Evolutionary conservation across 768 basidiomycete species (phyloP).

Genomic region (Phylloporus sp.): DNA sequence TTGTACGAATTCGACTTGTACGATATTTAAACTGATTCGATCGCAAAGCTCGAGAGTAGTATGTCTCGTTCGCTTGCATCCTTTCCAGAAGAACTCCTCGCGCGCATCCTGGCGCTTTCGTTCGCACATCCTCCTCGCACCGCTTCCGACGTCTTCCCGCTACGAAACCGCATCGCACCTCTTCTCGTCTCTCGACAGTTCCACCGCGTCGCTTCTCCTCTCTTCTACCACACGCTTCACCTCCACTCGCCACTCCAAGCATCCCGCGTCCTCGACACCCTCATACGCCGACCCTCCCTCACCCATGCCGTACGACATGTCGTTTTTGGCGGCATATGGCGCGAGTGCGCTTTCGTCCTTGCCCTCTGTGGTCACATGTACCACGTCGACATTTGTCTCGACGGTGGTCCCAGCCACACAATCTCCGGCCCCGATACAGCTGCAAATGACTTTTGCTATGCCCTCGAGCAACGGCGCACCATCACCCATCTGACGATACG

Average conservation of each 20-base stretch:
- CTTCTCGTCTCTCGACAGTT: slow-evolving; percentile 51
- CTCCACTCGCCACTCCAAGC: slow-evolving; percentile 40
- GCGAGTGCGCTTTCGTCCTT: slow-evolving; percentile 38
- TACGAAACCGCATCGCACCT: slow-evolving; percentile 32
- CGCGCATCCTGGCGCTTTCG: slow-evolving; percentile 38
- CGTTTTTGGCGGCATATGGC: slow-evolving; percentile 38
- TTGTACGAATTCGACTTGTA: not conserved
- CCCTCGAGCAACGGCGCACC: slow-evolving; percentile 33
- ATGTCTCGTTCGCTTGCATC: slow-evolving; percentile 23
- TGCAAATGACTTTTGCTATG: slow-evolving; percentile 33
- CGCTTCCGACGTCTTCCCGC: slow-evolving; percentile 20
- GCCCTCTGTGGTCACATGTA: slow-evolving; percentile 25
- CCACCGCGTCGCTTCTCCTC: slow-evolving; percentile 51
- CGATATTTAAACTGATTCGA: slow-evolving; percentile 5
- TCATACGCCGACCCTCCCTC: slow-evolving; percentile 35
- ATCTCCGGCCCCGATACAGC: not conserved
- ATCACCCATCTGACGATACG: slow-evolving; percentile 49
- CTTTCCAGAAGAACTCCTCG: slow-evolving; percentile 42
- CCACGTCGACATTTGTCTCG: slow-evolving; percentile 38
- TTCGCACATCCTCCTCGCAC: slow-evolving; percentile 27
- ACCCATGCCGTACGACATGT: slow-evolving; percentile 39
- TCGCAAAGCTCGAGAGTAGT: not conserved
- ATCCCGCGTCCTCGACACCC: slow-evolving; percentile 32
- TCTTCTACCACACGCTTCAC: slow-evolving; percentile 51
- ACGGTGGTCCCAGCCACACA: slow-evolving; percentile 12